Base-by-base conservation (phyloP, 2,329 filamentous ascomycete species). In the Ceratocystis lukuohia region DNA sequence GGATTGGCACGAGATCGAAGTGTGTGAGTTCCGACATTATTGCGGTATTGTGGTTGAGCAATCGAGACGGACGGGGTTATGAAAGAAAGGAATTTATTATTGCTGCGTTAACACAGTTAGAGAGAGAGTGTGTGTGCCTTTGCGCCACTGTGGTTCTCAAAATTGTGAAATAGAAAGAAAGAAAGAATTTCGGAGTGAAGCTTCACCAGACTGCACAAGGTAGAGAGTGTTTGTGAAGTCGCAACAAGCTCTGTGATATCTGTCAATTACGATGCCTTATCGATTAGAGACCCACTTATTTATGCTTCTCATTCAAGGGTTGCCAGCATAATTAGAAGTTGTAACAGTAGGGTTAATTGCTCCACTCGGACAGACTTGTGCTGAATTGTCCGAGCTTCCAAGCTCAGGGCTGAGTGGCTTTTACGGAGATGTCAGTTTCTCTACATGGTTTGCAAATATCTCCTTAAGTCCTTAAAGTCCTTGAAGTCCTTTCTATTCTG, bases 1-100 rank as follows among this genome's bases (percentile, higher is more conserved):
- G 80, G 65, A 99, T 80, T 46, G 91, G 89, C 73, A 96, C 86
- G 72, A 91, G 84, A 71, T 86, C 89, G 82, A 93, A 97, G 71
- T 86, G 86, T 69, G 88, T 86, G 70, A 80, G 76, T 73, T 84
- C 80, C n/a, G 80, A 78, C 82, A 84, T 84, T 65, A 64, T 74
- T 69, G 66, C 15, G 20, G 46, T 62, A 15, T n/a, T 30, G 17
- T n/a, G 56, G 30, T 59, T 37, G 56, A 4, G 25, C 25, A 33
- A 17, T 59, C 33, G 56, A 15, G 33, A 44, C 8, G 33, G 33
- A 44, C 7, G 33, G 3, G 17, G 20, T 61, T n/a, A 37, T 12
- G 17, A 61, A 61, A n/a, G 37, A 20, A 41, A 20, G 4, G 10
- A 4, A 41, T 41, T 41, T 12, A 4, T 12, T 12, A 41, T 41